Conservation (phyloP, 768 basidiomycete species). For the Suillus fuscotomentosus region DNA sequence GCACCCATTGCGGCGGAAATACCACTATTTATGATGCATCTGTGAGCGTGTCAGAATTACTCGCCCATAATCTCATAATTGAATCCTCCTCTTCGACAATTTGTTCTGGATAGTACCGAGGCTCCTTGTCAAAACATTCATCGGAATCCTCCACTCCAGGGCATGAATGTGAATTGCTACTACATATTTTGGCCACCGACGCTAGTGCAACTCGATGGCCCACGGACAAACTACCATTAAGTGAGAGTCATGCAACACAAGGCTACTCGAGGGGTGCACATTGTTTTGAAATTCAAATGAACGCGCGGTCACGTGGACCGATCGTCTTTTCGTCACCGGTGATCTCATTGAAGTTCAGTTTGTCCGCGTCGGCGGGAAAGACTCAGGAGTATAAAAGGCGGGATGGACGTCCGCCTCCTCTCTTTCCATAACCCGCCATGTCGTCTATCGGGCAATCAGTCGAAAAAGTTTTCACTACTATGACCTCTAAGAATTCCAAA, state of each 20-base stretch:
- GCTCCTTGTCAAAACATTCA: not conserved
- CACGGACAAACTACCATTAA: too few species aligned
- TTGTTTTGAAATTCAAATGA: not conserved
- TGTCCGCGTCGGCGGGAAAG: slow-evolving; percentile 11
- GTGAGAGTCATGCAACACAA: too few species aligned
- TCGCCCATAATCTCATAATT: not conserved
- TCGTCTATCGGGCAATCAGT: slow-evolving; percentile 16
- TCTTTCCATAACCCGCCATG: slow-evolving; percentile 6
- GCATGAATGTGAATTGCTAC: not conserved
- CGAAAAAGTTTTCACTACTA: slow-evolving; percentile 11
- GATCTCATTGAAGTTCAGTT: not conserved
- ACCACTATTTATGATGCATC: not conserved
- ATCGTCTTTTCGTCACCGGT: slow-evolving; percentile 20
- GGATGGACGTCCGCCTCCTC: not conserved
- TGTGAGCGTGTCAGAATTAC: not conserved
- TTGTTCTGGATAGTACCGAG: not conserved
- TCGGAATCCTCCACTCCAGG: not conserved
- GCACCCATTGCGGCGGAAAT: not conserved
- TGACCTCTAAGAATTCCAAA: slow-evolving; percentile 14
- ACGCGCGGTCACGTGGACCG: slow-evolving; percentile 6
- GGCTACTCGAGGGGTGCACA: not conserved
- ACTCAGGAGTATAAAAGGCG: not conserved
- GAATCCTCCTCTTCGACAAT: not conserved
- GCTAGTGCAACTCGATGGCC: not conserved
- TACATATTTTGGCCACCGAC: not conserved